Evolutionary conservation across 2,329 filamentous ascomycete genomes (phyloP), one percentile per base, ranked within the genome.

Genomic region (Phialophora macrospora): DNA sequence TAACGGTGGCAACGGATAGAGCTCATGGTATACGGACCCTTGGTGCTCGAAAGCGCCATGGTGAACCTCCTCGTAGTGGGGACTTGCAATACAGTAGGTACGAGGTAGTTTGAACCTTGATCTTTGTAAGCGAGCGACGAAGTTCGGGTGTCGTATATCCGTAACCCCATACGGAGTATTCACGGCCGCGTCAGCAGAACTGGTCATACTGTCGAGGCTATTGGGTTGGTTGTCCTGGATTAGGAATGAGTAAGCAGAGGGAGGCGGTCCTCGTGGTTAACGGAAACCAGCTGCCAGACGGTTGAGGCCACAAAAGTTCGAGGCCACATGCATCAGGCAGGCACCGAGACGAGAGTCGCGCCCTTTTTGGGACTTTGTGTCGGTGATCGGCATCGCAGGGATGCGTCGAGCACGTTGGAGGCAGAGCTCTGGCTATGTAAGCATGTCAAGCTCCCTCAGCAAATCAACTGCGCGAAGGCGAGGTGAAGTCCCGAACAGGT

Each of bases 251-350:
- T 28, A 52, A 52, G 38, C 38, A 20, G 17, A 44, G 38, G n/a
- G 17, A 44, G 38, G n/a, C 38, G 38, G 17, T 14, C 38, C 38
- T 41, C 48, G 48, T 22, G 48, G 48, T 24, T 5, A 11, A 22
- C 8, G 24, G 46, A 51, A 11, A 20, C n/a, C 26, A 12, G 51
- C 5, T 55, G 52, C 52, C 52, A 28, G 52, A 34, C 14, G 28
- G 11, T 34, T 30, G 8, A 55, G 52, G 52, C 52, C 28, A 55
- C 52, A 34, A 55, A 55, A 8, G 52, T 34, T 55, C 28, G 52
- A 34, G 17, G 52, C 26, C 26, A 28, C 24, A 32, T 30, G 24
- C 52, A 17, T 34, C 24, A 55, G 28, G 52, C 52, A 30, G 17
- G 26, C 26, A 28, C 20, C 22, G 14, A 22, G 49, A 55, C 28